Evolutionary conservation across 768 basidiomycete genomes (phyloP), one percentile per base, ranked within the genome.

Genomic region (Phanerodontia chrysosporium): DNA sequence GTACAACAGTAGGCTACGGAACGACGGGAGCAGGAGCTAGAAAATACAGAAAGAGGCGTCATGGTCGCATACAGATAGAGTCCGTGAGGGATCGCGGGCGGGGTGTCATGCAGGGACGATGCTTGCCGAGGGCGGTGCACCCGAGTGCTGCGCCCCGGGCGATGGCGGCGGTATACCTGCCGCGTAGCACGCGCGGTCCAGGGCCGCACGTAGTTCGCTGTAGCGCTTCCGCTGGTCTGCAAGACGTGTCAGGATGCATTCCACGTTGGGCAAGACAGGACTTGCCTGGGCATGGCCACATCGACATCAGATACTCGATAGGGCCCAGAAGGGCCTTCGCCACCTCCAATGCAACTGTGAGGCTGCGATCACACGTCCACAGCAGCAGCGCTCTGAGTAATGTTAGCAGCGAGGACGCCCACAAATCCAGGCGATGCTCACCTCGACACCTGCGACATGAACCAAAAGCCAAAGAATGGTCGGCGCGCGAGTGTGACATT

Each of bases 401-500:
- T 49, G 52, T 58, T 51, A 30, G n/a, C n/a, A 65, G 49, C 13
- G 42, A 55, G n/a, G n/a, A 12, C 30, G 16, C 8, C 13, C 49
- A 9, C 18, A 48, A 14, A 13, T 28, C 10, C 29, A 2, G 14
- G 22, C 14, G 51, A 1, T 3, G 18, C 52, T 54, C 58, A 82
- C 84, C 83, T 78, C 66, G 75, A 77, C 55, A 89, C 80, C 70
- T 89, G 86, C 22, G 79, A 79, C 85, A 87, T 86, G 66, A 90
- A 88, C 87, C 86, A 89, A 68, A 87, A 87, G 24, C 83, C 76
- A 67, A 83, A 86, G 67, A 86, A 86, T 10, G 88, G 88, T 57
- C 87, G 74, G 16, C 80, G 75, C 2, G 82, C 73, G 24, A 90
- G 70, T 30, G 77, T 68, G 59, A 82, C 79, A 22, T 71, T 64